Conservation (phyloP, 805 yeast species). For the Suhomyces vadensis region DNA sequence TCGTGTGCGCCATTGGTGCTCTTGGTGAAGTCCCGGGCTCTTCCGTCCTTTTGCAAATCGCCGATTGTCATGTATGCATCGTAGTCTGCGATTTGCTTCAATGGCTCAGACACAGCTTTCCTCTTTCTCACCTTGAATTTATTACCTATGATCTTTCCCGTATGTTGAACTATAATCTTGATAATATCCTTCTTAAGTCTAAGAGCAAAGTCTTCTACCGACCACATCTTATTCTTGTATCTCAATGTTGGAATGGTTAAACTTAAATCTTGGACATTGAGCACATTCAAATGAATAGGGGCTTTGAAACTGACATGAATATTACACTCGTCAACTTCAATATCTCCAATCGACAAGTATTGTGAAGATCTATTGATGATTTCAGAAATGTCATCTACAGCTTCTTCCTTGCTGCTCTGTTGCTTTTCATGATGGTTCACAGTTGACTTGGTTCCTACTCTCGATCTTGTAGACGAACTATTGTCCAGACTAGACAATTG, state of each 20-base stretch:
- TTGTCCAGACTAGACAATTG: background rate
- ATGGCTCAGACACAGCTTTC: constrained; percentile 27
- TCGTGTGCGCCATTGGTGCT: constrained; percentile 5
- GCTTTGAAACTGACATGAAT: constrained; percentile 77
- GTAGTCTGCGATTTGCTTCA: constrained; percentile 43
- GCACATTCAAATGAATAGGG: constrained; percentile 62
- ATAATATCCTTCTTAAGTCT: constrained; percentile 63
- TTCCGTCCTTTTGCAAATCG: constrained; percentile 37
- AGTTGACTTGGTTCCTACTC: background rate
- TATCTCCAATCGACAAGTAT: constrained; percentile 41
- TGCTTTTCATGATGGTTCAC: constrained; percentile 3
- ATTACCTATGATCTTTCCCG: constrained; percentile 79
- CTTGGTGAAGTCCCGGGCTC: constrained; percentile 21
- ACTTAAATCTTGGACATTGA: constrained; percentile 75
- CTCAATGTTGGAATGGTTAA: constrained; percentile 63
- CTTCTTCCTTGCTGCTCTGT: constrained; percentile 10
- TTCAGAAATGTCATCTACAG: constrained; percentile 37
- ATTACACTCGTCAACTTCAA: constrained; percentile 34
- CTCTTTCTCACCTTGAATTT: constrained; percentile 53
- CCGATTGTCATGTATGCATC: constrained; percentile 37
- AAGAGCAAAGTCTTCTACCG: constrained; percentile 63
- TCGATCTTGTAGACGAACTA: background rate
- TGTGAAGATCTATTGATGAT: constrained; percentile 46
- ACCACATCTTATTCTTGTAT: constrained; percentile 67
- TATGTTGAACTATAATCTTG: constrained; percentile 57